These are phyloP conservation scores for Pythium utonaiense DNA, from an alignment of 352 stramenopile species.

Conservation along the genomic window DNA sequence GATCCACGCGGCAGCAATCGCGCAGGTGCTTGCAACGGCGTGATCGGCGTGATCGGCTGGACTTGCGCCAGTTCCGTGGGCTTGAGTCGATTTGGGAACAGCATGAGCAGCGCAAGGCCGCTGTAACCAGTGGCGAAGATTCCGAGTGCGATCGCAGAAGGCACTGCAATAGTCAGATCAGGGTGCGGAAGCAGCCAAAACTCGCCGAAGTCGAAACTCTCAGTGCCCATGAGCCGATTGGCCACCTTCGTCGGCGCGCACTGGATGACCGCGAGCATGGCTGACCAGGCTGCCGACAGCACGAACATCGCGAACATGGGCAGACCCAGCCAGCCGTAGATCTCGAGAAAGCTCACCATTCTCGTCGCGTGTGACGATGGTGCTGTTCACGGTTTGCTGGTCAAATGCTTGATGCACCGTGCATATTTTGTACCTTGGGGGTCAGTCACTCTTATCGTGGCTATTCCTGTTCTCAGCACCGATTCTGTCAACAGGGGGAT, in stretches of 20 bases:
- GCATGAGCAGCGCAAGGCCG: conserved; percentile 10
- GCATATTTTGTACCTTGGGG: no score
- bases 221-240: conserved; percentile 20
- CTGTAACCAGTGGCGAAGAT: conserved; percentile 12
- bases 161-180: neutral
- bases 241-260: neutral
- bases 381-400: no score
- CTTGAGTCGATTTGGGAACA: conserved; percentile 2
- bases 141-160: neutral
- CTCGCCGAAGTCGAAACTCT: conserved; percentile 10
- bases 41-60: neutral
- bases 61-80: neutral
- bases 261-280: conserved; percentile 18
- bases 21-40: neutral
- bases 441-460: no score
- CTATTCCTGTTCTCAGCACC: no score
- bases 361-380: no score
- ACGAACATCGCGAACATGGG: conserved; percentile 20
- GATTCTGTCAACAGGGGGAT: no score
- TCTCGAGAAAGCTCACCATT: neutral
- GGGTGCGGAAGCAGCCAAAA: conserved; percentile 19
- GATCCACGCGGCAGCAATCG: neutral
- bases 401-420: no score
- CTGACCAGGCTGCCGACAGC: conserved; percentile 3
- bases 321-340: conserved; percentile 10